Base-by-base conservation (phyloP, 495 filamentous ascomycete species). In the Cercophora scortea region DNA sequence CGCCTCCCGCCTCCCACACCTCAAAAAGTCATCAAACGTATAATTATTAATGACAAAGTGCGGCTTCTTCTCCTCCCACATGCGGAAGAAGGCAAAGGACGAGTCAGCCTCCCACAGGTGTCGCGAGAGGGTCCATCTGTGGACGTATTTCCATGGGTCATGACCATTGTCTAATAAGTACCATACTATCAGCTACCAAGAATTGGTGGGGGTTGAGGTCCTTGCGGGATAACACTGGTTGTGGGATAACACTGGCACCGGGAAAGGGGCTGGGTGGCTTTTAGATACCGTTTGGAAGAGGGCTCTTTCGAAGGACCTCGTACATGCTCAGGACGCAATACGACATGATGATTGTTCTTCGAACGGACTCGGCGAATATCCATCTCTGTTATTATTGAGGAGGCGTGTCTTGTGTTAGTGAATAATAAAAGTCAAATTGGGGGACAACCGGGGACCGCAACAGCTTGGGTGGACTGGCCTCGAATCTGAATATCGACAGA, bases 311-410 rank as follows among this genome's bases (percentile, higher is more conserved):
- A 2, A 62, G 54, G 9, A 64, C 32, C 34, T 54, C 49, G 34
- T 57, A 68, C 3, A 68, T 25, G 13, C 15, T 41, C 5, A 66
- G 43, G 53, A 62, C 51, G 13, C 50, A 53, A 50, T 66, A 62
- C 6, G 61, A 35, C 40, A 68, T 59, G 19, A 66, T 0, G 19
- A 68, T 58, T 13, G 65, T 68, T 45, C 65, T 51, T 0, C 60
- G 60, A 17, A 64, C 52, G 32, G 55, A 66, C 49, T 68, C 65
- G 46, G 61, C 55, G 34, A 68, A 68, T 35, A 68, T 59, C 65
- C 65, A 68, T 41, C 57, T 54, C 63, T 68, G 39, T n/a, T n/a
- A n/a, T n/a, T 6, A 38, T n/a, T 15, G 43, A n/a, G 6, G n/a
- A n/a, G n/a, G n/a, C n/a, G 12, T 1, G 38, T 49, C 5, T 25